These are phyloP conservation scores for Hygrophoropsis aurantiaca DNA, from an alignment of 768 basidiomycete species.

Conservation along the genomic window DNA sequence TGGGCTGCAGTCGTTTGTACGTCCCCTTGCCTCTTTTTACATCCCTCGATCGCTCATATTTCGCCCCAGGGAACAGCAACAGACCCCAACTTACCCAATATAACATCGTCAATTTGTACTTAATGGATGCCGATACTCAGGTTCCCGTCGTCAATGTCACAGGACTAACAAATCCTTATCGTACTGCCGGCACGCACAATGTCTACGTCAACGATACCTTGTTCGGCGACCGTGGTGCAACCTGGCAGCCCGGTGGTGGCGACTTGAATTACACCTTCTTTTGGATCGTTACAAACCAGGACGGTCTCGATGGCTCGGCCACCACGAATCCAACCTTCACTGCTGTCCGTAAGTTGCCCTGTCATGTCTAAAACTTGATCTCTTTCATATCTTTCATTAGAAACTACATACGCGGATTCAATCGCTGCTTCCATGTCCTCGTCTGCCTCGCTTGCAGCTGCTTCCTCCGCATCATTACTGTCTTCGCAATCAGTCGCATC, in stretches of 20 bases:
- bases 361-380: background rate
- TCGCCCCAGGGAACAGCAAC: slow-evolving; percentile 66
- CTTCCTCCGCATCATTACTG: slow-evolving; percentile 39
- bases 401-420: slow-evolving; percentile 75
- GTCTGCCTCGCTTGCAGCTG: slow-evolving; percentile 32
- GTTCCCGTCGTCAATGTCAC: slow-evolving; percentile 42
- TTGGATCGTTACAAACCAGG: slow-evolving; percentile 72
- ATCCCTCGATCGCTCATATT: slow-evolving; percentile 11
- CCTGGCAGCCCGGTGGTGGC: slow-evolving; percentile 42
- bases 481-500: slow-evolving; percentile 41
- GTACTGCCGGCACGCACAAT: slow-evolving; percentile 51
- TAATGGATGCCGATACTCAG: slow-evolving; percentile 71
- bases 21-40: slow-evolving; percentile 33
- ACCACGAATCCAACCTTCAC: slow-evolving; percentile 71
- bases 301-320: slow-evolving; percentile 56
- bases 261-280: slow-evolving; percentile 69
- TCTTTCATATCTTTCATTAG: slow-evolving; percentile 32
- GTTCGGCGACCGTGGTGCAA: slow-evolving; percentile 58
- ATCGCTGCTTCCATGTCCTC: slow-evolving; percentile 58
- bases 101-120: slow-evolving; percentile 70
- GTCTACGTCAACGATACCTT: slow-evolving; percentile 71
- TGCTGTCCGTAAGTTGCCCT: slow-evolving; percentile 70
- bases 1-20: slow-evolving; percentile 80
- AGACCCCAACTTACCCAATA: slow-evolving; percentile 64
- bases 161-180: slow-evolving; percentile 53